These are phyloP conservation scores for Xylaria sp. DNA, from an alignment of 2,329 filamentous ascomycete species.

Conservation along the genomic window DNA sequence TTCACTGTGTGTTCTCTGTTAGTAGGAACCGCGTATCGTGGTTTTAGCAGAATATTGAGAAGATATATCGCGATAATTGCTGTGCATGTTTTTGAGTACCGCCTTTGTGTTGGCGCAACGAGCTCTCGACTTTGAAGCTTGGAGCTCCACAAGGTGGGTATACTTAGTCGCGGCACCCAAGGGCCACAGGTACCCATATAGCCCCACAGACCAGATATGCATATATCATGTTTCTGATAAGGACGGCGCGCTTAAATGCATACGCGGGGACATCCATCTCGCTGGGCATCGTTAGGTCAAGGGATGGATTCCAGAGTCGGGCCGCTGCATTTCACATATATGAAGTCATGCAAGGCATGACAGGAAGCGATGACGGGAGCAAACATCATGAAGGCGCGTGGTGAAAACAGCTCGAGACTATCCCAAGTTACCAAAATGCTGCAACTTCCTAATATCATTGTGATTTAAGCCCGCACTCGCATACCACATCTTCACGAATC, in stretches of 20 bases:
- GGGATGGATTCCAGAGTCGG: neutral
- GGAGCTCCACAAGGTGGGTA: neutral
- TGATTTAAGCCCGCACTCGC: neutral
- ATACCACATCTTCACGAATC: neutral
- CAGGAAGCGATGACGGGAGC: neutral
- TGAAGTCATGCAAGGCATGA: neutral
- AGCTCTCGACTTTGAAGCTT: conserved; percentile 15
- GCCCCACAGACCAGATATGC: conserved; percentile 1
- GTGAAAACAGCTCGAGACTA: neutral
- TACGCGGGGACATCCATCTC: neutral
- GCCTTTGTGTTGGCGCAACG: conserved; percentile 3
- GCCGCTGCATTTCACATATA: neutral
- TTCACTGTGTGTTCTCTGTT: conserved; percentile 27
- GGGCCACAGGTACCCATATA: neutral
- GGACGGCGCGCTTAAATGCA: neutral
- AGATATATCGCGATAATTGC: neutral
- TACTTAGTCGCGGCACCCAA: neutral
- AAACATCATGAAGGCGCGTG: neutral
- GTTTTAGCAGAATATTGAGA: neutral
- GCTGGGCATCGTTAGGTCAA: neutral
- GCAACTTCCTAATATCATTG: neutral
- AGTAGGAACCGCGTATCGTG: neutral
- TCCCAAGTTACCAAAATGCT: neutral
- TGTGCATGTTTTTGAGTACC: neutral
- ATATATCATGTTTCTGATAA: conserved; percentile 16